Evolutionary conservation across 768 basidiomycete species (phyloP).

Genomic region (Rhodotorula taiwanensis): DNA sequence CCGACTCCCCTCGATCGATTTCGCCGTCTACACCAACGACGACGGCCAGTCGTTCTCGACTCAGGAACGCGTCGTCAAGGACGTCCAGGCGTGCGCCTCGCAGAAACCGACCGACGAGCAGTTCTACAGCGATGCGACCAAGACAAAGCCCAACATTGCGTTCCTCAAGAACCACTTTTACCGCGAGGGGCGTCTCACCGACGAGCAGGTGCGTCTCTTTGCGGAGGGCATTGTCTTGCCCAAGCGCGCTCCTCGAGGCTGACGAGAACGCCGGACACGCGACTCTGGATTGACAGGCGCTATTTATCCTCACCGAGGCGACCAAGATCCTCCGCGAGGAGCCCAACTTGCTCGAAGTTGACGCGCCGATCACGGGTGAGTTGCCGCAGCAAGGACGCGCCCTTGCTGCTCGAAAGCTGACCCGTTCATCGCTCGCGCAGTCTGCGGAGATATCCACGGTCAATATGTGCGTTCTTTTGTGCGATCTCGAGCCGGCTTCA

Average conservation of each 20-base stretch:
- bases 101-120: conserved; percentile 81
- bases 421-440: conserved; percentile 47
- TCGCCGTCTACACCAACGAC: conserved; percentile 49
- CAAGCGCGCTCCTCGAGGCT: neutral
- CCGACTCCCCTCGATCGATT: conserved; percentile 37
- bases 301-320: conserved; percentile 86
- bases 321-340: conserved; percentile 74
- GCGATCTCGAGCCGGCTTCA: too few species aligned
- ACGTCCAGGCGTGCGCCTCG: conserved; percentile 98
- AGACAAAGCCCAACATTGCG: conserved; percentile 81
- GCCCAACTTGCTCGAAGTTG: conserved; percentile 84
- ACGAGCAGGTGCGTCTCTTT: conserved; percentile 51
- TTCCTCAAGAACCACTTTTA: conserved; percentile 99
- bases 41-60: conserved; percentile 87
- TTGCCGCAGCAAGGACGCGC: conserved; percentile 32
- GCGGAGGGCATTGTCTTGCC: neutral
- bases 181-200: conserved; percentile 83
- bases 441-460: conserved; percentile 96
- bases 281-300: conserved; percentile 54
- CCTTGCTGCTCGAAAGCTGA: neutral
- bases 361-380: conserved; percentile 93
- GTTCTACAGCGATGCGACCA: conserved; percentile 74
- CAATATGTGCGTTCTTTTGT: conserved; percentile 67
- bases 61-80: conserved; percentile 91
- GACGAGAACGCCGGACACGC: neutral